These are phyloP conservation scores for Cyclanthera cordifolia DNA, from an alignment of 306 rosid genomes.

Conservation along the genomic window DNA sequence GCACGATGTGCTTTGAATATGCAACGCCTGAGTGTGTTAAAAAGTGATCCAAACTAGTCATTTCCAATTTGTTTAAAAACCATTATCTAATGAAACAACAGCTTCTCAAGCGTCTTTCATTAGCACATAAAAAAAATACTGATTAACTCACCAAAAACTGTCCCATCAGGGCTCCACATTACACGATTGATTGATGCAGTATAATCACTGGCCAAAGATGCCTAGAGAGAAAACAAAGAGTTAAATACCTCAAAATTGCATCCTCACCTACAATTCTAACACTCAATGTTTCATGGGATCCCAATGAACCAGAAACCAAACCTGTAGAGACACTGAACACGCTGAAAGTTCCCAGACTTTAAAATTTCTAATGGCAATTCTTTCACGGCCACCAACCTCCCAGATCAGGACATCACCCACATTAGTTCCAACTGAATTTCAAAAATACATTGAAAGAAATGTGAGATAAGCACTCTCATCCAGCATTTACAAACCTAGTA, in stretches of 20 bases:
- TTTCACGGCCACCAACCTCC: conserved; percentile 72
- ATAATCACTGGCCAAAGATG: conserved; percentile 61
- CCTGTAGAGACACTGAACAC: conserved; percentile 71
- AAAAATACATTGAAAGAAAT: conserved; percentile 8
- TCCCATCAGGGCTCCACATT: conserved; percentile 96
- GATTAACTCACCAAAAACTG: conserved; percentile 53
- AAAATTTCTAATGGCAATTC: conserved; percentile 64
- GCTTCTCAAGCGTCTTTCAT: conserved; percentile 4
- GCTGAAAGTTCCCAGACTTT: conserved; percentile 68
- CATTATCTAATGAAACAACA: neutral
- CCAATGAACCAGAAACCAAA: conserved; percentile 24
- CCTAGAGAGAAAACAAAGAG: conserved; percentile 36
- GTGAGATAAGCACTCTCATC: neutral
- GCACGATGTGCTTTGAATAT: conserved; percentile 90
- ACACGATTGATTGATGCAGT: conserved; percentile 81
- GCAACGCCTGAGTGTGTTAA: conserved; percentile 66
- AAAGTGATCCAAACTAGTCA: conserved; percentile 15
- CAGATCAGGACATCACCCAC: conserved; percentile 84
- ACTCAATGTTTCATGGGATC: neutral
- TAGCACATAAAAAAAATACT: neutral
- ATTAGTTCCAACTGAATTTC: conserved; percentile 74
- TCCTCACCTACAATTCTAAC: conserved; percentile 9
- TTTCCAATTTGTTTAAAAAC: neutral
- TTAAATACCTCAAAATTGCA: conserved; percentile 2
- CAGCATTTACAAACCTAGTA: neutral